These are phyloP conservation scores for Elongisporangium prolatum DNA, from an alignment of 352 stramenopile species.

Conservation along the genomic window DNA sequence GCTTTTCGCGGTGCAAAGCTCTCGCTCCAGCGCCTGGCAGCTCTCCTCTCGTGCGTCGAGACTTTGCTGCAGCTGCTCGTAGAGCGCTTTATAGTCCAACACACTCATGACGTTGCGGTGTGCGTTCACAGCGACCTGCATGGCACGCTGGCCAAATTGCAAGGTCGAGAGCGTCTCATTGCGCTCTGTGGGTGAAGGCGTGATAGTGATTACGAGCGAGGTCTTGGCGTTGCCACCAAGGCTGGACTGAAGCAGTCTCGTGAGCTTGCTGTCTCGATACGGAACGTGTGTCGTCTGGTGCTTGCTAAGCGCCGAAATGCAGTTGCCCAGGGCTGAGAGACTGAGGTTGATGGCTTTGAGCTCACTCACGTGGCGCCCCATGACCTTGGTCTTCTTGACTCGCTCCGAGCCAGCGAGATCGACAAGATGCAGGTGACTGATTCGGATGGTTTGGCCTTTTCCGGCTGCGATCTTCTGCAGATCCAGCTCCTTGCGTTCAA, in stretches of 20 bases:
- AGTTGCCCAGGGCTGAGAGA: conserved; percentile 70
- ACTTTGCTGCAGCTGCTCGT: conserved; percentile 47
- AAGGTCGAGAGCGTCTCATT: conserved; percentile 61
- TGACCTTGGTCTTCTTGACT: conserved; percentile 60
- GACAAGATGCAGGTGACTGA: conserved; percentile 64
- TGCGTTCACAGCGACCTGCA: conserved; percentile 59
- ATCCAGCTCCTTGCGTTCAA: conserved; percentile 66
- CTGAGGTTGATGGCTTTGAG: conserved; percentile 74
- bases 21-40: conserved; percentile 8
- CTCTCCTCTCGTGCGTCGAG: conserved; percentile 39
- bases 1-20: conserved; percentile 9
- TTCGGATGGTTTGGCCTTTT: conserved; percentile 31
- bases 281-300: conserved; percentile 45
- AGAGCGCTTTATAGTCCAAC: conserved; percentile 63
- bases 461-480: conserved; percentile 3
- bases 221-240: conserved; percentile 75
- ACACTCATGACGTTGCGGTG: conserved; percentile 58
- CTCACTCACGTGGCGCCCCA: conserved; percentile 54
- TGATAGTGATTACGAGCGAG: conserved; percentile 57
- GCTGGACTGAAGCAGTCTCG: conserved; percentile 58
- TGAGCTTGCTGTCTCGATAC: conserved; percentile 77
- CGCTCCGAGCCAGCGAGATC: conserved; percentile 69
- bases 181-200: conserved; percentile 34
- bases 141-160: conserved; percentile 70
- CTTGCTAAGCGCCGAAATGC: conserved; percentile 63